A percentile compares a stretch with the other conserved stretches of the same genome.
Conservation (phyloP, 257 asterid genomes). For the Marsdenia floribunda region DNA sequence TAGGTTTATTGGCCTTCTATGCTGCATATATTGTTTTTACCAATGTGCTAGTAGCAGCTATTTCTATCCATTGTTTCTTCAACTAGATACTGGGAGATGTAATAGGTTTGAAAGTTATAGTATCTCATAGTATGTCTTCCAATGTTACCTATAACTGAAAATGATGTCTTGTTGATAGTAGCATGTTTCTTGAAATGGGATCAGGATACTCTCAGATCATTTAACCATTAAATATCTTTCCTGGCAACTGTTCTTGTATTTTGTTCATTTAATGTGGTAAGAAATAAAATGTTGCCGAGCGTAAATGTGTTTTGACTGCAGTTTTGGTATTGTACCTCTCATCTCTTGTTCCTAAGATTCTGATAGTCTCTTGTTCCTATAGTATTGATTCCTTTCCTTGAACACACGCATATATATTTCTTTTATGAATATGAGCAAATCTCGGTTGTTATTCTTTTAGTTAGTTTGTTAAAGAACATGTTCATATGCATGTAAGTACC, state of each 20-base stretch:
- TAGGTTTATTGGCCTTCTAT: neutral
- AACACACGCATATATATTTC: too few species aligned
- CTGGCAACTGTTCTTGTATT: neutral
- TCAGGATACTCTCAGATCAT: neutral
- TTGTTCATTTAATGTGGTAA: neutral
- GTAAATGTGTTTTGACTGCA: neutral
- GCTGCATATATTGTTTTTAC: neutral
- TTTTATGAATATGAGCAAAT: too few species aligned
- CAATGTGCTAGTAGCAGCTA: neutral
- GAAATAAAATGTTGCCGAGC: neutral
- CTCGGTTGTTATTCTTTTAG: too few species aligned
- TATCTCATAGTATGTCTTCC: neutral
- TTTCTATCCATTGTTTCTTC: neutral
- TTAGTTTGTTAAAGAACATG: too few species aligned
- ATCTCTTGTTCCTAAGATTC: neutral
- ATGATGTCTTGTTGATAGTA: neutral
- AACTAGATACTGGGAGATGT: neutral
- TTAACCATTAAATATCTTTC: neutral
- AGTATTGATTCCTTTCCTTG: too few species aligned
- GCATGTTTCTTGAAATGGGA: neutral
- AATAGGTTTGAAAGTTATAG: neutral
- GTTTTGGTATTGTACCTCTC: neutral
- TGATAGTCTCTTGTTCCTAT: conserved; percentile 11
- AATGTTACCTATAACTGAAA: neutral
- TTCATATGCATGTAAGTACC: too few species aligned